Base-by-base conservation (phyloP, 495 filamentous ascomycete species). In the Bathelium albidoporum region DNA sequence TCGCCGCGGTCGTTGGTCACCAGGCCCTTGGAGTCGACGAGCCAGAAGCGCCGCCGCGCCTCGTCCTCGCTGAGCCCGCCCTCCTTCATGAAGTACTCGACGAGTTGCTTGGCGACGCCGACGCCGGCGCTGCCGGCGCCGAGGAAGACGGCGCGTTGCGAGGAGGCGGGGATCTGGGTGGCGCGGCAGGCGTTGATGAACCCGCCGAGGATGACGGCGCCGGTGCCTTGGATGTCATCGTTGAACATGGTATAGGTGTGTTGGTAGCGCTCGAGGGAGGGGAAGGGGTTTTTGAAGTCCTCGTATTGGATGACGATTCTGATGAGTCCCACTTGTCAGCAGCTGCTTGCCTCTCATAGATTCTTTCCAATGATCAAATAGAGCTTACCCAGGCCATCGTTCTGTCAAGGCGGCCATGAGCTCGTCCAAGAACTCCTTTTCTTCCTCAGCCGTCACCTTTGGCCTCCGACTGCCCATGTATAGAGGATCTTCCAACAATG, bases 271-370 rank as follows among this genome's bases (percentile, higher is more conserved):
- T 95, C 87, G 44, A 98, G 81, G 58, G 93, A 90, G 62, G 90
- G 89, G 84, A 98, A 98, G 16, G 94, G 94, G 68, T 92, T 96
- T 82, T 98, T 96, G 78, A 96, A 97, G 67, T 98, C 94, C 77
- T 98, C 94, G 67, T 96, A 98, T 75, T 98, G 94, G 65, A 98
- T 89, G 61, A 98, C 86, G 79, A 98, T 95, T 63, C 90, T 85
- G 71, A 9, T 65, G 11, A 61, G 58, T 28, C 5, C 45, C 12
- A 59, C 63, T 49, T 63, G 65, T 60, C 64, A 43, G 34, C 58
- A 44, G 5, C 5, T 14, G 5, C 34, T 39, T 5, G 14, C 34
- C 34, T 39, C 34, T 39, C n/a, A n/a, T 39, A 5, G 34, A 14
- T 39, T 39, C 5, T 14, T 39, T 5, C 14, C 39, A 63, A 7